A percentile compares a stretch with the other conserved stretches of the same genome.
Conservation (phyloP, 2,329 filamentous ascomycete species). For the Aspergillus floridensis region DNA sequence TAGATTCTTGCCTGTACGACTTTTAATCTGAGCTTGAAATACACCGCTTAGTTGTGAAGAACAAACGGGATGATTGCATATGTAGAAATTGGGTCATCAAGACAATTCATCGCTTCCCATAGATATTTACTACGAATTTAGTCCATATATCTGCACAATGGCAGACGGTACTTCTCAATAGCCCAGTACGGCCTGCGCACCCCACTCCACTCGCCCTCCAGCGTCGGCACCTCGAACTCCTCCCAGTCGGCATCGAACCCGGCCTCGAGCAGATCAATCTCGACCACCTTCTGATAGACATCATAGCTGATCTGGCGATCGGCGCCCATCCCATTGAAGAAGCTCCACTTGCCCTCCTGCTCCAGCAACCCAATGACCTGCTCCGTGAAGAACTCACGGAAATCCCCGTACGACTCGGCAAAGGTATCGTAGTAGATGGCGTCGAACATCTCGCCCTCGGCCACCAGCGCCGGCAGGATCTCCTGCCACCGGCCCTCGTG, state of each 20-base stretch:
- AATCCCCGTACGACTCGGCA: constrained; percentile 84
- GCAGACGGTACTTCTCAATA: constrained; percentile 57
- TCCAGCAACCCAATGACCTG: constrained; percentile 74
- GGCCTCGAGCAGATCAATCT: constrained; percentile 85
- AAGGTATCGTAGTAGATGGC: constrained; percentile 98
- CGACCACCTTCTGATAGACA: constrained; percentile 87
- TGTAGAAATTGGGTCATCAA: neutral
- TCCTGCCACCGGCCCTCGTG: constrained; percentile 80
- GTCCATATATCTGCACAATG: constrained; percentile 42
- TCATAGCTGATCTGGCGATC: constrained; percentile 93
- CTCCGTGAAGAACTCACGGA: constrained; percentile 85
- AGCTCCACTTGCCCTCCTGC: constrained; percentile 56
- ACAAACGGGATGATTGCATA: neutral
- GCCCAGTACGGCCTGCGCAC: constrained; percentile 89
- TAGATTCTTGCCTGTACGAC: neutral
- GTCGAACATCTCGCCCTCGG: constrained; percentile 70
- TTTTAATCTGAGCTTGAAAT: neutral
- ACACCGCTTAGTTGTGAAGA: neutral
- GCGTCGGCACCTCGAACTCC: constrained; percentile 68
- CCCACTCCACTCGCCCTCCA: constrained; percentile 82
- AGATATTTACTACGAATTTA: constrained; percentile 4
- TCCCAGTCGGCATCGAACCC: constrained; percentile 88
- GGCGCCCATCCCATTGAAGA: constrained; percentile 77
- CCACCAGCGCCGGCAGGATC: constrained; percentile 65
- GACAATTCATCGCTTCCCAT: neutral